Conservation (phyloP, 768 basidiomycete genomes). For the Termitomyces titanicus region DNA sequence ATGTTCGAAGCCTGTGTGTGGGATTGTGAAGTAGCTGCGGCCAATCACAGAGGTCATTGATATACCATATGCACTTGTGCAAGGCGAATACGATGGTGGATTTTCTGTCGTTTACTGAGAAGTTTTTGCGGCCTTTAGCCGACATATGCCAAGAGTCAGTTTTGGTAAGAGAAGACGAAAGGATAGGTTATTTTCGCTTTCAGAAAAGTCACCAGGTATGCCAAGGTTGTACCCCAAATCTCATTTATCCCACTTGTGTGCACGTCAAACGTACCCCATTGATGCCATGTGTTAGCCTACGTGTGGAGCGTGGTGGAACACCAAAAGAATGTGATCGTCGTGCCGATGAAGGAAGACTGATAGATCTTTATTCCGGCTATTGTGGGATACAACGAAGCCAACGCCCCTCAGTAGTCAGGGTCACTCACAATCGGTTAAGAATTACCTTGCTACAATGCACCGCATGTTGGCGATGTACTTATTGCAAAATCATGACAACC, state of each 20-base stretch:
- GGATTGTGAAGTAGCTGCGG: background rate
- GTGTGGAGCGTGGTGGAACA: background rate
- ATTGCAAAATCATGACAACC: background rate
- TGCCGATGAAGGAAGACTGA: no score
- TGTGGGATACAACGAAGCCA: background rate
- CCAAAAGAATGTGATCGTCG: background rate
- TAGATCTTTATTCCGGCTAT: background rate
- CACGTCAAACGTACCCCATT: background rate
- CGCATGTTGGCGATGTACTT: background rate
- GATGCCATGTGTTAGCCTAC: background rate
- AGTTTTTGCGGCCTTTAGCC: background rate
- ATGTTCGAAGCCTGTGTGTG: background rate
- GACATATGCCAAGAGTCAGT: background rate
- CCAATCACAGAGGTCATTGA: no score
- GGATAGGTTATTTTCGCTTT: background rate
- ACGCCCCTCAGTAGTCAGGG: background rate
- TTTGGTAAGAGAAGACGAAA: background rate
- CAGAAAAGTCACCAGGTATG: background rate
- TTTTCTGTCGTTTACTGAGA: background rate
- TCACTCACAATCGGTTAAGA: no score
- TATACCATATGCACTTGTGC: background rate
- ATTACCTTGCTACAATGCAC: background rate
- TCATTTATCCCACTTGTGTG: background rate
- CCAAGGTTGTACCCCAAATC: slow-evolving; percentile 1
- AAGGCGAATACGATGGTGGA: background rate